phyloP scores from a whole-genome alignment of 2,329 filamentous ascomycete genomes.

The Aspergillus fijiensis region DNA sequence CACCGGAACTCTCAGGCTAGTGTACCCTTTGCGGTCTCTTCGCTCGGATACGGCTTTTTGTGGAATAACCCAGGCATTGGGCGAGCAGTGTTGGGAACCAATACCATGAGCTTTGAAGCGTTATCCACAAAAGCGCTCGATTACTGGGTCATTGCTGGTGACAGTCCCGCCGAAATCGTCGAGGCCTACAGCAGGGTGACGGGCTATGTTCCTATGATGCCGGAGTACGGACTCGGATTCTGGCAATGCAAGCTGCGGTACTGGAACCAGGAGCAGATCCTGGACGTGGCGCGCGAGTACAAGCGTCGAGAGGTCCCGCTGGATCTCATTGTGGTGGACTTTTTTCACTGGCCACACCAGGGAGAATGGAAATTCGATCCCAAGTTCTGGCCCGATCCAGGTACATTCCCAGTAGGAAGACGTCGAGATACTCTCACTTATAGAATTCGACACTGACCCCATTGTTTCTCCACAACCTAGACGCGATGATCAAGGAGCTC shows the following conservation, averaged over 20 bases:
- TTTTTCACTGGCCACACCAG: conserved; percentile 66
- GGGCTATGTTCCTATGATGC: conserved; percentile 65
- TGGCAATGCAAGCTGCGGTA: conserved; percentile 69
- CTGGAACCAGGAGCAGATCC: conserved; percentile 63
- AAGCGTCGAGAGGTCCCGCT: conserved; percentile 56
- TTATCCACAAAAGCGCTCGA: conserved; percentile 59
- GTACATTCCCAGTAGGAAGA: conserved; percentile 28
- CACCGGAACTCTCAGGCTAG: conserved; percentile 67
- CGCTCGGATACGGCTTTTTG: conserved; percentile 61
- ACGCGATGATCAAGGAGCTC: conserved; percentile 64
- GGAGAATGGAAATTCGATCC: conserved; percentile 68
- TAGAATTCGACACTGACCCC: too few relatives aligned
- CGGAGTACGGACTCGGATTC: conserved; percentile 66
- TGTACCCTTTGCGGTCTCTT: conserved; percentile 62
- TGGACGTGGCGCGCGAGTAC: conserved; percentile 61
- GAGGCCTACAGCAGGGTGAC: conserved; percentile 58
- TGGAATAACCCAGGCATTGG: conserved; percentile 68
- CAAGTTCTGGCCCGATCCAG: conserved; percentile 64
- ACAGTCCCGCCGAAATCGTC: conserved; percentile 56
- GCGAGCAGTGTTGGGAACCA: conserved; percentile 60
- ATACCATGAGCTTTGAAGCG: conserved; percentile 62
- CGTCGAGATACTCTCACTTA: background rate
- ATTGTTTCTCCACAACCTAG: conserved; percentile 25
- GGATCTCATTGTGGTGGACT: conserved; percentile 66
- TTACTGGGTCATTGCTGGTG: conserved; percentile 64